Evolutionary conservation across 495 filamentous ascomycete species (phyloP).

Genomic region (Tuber aestivum): DNA sequence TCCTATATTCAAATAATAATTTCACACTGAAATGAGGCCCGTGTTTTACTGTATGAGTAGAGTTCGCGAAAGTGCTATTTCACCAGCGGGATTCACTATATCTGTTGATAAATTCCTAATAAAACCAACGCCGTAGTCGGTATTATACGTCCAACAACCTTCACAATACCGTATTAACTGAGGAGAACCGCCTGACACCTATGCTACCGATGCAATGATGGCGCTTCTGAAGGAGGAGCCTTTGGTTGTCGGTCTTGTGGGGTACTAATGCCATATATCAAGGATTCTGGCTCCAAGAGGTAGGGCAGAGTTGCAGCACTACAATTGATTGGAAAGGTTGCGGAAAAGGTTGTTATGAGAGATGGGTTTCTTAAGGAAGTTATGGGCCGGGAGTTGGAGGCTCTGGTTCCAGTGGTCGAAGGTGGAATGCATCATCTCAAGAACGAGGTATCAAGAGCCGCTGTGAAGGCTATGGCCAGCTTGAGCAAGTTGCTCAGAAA

Average conservation of each 20-base stretch:
- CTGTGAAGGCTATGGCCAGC: conserved; percentile 81
- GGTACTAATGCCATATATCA: conserved; percentile 63
- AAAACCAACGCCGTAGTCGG: too few species aligned
- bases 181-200: too few species aligned
- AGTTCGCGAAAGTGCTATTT: too few species aligned
- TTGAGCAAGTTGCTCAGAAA: conserved; percentile 85
- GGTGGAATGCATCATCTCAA: conserved; percentile 95
- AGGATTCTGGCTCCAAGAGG: conserved; percentile 83
- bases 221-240: conserved; percentile 70
- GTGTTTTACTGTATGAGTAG: too few species aligned
- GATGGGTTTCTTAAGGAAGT: conserved; percentile 77
- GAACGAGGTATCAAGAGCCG: conserved; percentile 78
- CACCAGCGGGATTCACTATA: too few species aligned
- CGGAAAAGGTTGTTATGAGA: conserved; percentile 76
- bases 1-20: too few species aligned
- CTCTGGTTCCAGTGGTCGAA: conserved; percentile 87
- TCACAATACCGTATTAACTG: too few species aligned
- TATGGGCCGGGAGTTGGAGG: conserved; percentile 86
- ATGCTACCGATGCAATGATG: conserved; percentile 87
- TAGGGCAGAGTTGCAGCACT: conserved; percentile 89
- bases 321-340: conserved; percentile 78
- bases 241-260: conserved; percentile 69
- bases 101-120: too few species aligned
- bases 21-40: too few species aligned
- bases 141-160: too few species aligned